phyloP scores from a whole-genome alignment of 345 rosid species.

The Isatis tinctoria region DNA sequence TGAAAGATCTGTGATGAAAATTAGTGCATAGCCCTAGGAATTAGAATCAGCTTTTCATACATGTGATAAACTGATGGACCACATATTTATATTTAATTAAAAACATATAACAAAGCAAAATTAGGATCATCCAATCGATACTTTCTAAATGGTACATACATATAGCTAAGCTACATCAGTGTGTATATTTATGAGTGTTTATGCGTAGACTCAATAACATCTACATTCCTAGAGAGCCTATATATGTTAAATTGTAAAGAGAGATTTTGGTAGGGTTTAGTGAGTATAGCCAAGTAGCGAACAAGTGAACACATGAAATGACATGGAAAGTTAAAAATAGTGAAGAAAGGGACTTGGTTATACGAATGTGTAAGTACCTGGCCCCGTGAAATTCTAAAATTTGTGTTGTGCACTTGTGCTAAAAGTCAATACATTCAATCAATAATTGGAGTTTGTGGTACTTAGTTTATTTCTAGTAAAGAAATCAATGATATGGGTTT shows the following conservation, averaged over 20 bases:
- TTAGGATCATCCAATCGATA: constrained; percentile 15
- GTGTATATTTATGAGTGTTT: neutral
- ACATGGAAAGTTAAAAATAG: constrained; percentile 11
- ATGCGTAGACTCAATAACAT: neutral
- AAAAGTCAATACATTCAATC: constrained; percentile 8
- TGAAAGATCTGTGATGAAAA: constrained; percentile 10
- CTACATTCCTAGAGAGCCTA: neutral
- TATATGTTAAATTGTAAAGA: neutral
- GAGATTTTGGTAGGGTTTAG: constrained; percentile 8
- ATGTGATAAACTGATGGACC: constrained; percentile 23
- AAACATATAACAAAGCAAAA: neutral
- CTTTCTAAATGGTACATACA: constrained; percentile 1
- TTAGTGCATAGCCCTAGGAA: constrained; percentile 12
- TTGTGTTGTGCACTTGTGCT: neutral
- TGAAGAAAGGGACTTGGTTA: neutral
- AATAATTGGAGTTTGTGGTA: constrained; percentile 50
- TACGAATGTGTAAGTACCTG: neutral
- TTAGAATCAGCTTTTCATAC: constrained; percentile 20
- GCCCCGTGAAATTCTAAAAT: neutral
- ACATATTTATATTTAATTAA: neutral
- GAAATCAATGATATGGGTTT: constrained; percentile 46
- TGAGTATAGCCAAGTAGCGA: neutral
- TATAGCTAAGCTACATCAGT: neutral
- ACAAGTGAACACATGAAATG: constrained; percentile 3
- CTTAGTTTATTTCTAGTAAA: constrained; percentile 32